Percentiles rank a stretch among this genome's conserved stretches.
Conservation (phyloP, 495 filamentous ascomycete species). For the Glutinoglossum americanum region DNA sequence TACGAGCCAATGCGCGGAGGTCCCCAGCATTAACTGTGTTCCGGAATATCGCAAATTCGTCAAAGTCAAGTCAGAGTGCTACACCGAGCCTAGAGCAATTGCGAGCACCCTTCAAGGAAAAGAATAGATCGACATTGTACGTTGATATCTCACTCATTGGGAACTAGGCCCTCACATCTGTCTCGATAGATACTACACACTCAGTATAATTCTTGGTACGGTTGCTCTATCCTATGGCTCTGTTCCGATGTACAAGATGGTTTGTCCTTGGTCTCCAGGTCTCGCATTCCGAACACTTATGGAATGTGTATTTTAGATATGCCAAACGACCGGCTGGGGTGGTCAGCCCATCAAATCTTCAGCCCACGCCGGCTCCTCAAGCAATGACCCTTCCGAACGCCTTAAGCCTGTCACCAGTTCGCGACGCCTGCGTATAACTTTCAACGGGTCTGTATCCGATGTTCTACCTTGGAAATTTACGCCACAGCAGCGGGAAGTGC, state of each 20-base stretch:
- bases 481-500: conserved; percentile 91
- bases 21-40: neutral
- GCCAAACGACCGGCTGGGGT: conserved; percentile 87
- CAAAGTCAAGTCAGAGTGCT: conserved; percentile 10
- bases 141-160: neutral
- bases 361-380: conserved; percentile 34
- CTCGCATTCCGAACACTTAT: neutral
- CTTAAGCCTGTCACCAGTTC: conserved; percentile 61
- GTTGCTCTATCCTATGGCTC: conserved; percentile 86
- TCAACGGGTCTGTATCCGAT: conserved; percentile 85
- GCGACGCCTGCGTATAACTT: conserved; percentile 82
- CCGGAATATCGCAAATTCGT: conserved; percentile 4
- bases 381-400: conserved; percentile 43
- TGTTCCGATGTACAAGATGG: conserved; percentile 96
- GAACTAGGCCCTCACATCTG: neutral
- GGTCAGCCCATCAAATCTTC: conserved; percentile 74
- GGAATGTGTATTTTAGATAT: conserved; percentile 43
- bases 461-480: conserved; percentile 93
- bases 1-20: neutral
- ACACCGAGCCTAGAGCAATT: conserved; percentile 10
- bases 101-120: conserved; percentile 9
- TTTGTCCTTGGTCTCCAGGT: conserved; percentile 14
- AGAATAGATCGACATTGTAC: conserved; percentile 13
- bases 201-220: conserved; percentile 74
- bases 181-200: conserved; percentile 46